Evolutionary conservation across 768 basidiomycete genomes (phyloP), one percentile per base, ranked within the genome.

Genomic region (Hirschioporus abietinus): DNA sequence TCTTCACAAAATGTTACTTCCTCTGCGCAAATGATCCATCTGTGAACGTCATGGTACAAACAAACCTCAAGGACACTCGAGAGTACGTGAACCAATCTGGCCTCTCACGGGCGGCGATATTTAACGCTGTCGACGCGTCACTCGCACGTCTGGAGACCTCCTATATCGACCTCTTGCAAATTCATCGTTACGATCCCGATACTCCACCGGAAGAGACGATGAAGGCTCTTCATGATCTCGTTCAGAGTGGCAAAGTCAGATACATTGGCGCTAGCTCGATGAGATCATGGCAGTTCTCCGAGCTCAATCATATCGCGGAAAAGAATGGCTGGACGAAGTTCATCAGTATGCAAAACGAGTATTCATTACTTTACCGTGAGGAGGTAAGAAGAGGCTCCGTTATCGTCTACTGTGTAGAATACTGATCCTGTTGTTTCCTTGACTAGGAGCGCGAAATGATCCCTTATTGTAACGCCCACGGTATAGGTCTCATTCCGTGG

Each of bases 341-440:
- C 68, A 77, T 84, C 62, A 82, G 83, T 66, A 85, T 87, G 79
- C 86, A 87, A 73, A 78, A 80, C 58, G 81, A 83, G 66, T 82
- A 86, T 68, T 83, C 78, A 35, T 73, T 86, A 6, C 76, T 86
- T 23, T 88, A 88, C 70, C 78, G 85, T 35, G 82, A 85, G 66
- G 84, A 87, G 73, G 83, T 79, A 23, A n/a, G n/a, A n/a, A n/a
- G n/a, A n/a, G n/a, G n/a, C n/a, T n/a, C n/a, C n/a, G n/a, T n/a
- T n/a, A n/a, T n/a, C n/a, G n/a, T n/a, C n/a, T n/a, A n/a, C n/a
- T n/a, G n/a, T 52, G 9, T 34, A 24, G 23, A 12, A 27, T 18
- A 5, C 30, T 30, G 10, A 64, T 20, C 7, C 15, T 30, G 52
- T 61, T 25, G 5, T 24, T 17, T 25, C 52, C 20, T 3, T 35